Evolutionary conservation across 257 asterid genomes (phyloP), one percentile per base, ranked within the genome.

Genomic region (Ilex aquifolium): DNA sequence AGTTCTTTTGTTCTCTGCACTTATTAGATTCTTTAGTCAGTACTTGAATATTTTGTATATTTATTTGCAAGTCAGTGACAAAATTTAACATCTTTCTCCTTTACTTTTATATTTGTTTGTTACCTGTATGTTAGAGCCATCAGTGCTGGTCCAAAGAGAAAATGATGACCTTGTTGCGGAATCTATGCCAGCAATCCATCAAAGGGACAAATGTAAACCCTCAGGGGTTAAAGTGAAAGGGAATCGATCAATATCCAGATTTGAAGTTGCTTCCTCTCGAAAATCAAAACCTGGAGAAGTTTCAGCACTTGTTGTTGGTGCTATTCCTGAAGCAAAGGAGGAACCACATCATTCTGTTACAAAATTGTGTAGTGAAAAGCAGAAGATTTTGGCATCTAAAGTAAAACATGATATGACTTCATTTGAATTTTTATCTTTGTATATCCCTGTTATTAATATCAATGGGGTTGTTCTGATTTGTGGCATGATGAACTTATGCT

Each of bases 401-500:
- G 54, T 49, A 36, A 57, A 68, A 55, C 61, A 57, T 67, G 40
- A 46, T 51, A 29, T 10, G 49, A 32, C 31, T 60, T 36, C 49
- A 65, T 31, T 62, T 52, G 27, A 30, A 58, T 10, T 14, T 7
- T 53, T 15, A 4, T 36, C 42, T 36, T 36, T 14, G 14, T 53
- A 14, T 53, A 15, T 10, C 15, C 11, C 57, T 53, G 30, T 53
- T 21, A 7, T 53, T 4, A 4, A 4, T 36, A 36, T 53, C 10
- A 14, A 1, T 53, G 52, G 52, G 10, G 6, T 46, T 46, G 4
- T 4, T 14, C 14, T 46, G 52, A 14, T 14, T 6, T 46, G n/a
- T 46, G 13, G 52, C 42, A 36, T 36, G 42, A 36, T 36, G 42
- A 36, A 36, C 42, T 36, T 36, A 36, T 64, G 44, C 21, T 46